phyloP scores from a whole-genome alignment of 2,329 filamentous ascomycete genomes.

The Thielaviopsis populi region DNA sequence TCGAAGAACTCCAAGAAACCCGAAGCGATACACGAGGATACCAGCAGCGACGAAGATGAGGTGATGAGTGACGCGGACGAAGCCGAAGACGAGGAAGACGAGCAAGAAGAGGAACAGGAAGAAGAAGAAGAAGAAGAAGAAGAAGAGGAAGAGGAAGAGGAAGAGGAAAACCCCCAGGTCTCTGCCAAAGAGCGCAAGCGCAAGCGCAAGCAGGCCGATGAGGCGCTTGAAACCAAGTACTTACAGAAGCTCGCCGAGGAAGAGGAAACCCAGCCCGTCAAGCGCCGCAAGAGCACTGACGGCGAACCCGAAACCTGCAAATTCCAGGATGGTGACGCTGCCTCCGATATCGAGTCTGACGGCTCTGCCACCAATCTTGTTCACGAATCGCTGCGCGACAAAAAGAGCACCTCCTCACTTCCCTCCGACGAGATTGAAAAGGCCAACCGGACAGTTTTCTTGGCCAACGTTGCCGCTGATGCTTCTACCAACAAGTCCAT shows the following conservation, averaged over 20 bases:
- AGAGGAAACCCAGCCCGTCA: slow-evolving; percentile 32
- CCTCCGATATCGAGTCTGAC: slow-evolving; percentile 29
- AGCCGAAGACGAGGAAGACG: slow-evolving; percentile 18
- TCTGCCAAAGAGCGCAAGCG: slow-evolving; percentile 42
- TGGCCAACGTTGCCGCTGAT: slow-evolving; percentile 74
- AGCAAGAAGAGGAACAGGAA: slow-evolving; percentile 15
- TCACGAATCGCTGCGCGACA: slow-evolving; percentile 41
- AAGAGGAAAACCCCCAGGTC: slow-evolving; percentile 26
- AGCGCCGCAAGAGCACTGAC: slow-evolving; percentile 27
- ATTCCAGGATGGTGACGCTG: slow-evolving; percentile 35
- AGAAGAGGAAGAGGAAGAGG: slow-evolving; percentile 23
- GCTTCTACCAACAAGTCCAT: slow-evolving; percentile 70
- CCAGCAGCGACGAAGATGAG: slow-evolving; percentile 20
- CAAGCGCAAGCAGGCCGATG: slow-evolving; percentile 52
- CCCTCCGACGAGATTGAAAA: slow-evolving; percentile 52
- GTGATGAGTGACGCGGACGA: slow-evolving; percentile 22
- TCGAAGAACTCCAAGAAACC: slow-evolving; percentile 25
- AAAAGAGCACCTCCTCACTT: background rate
- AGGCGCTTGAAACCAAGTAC: slow-evolving; percentile 57
- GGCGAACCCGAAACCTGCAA: slow-evolving; percentile 29
- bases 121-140: slow-evolving; percentile 24
- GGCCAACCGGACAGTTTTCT: slow-evolving; percentile 76
- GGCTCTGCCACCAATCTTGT: slow-evolving; percentile 25
- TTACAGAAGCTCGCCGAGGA: slow-evolving; percentile 48
- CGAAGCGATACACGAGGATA: slow-evolving; percentile 20